Evolutionary conservation across 495 filamentous ascomycete genomes (phyloP).

Genomic region (Xylaria flabelliformis): DNA sequence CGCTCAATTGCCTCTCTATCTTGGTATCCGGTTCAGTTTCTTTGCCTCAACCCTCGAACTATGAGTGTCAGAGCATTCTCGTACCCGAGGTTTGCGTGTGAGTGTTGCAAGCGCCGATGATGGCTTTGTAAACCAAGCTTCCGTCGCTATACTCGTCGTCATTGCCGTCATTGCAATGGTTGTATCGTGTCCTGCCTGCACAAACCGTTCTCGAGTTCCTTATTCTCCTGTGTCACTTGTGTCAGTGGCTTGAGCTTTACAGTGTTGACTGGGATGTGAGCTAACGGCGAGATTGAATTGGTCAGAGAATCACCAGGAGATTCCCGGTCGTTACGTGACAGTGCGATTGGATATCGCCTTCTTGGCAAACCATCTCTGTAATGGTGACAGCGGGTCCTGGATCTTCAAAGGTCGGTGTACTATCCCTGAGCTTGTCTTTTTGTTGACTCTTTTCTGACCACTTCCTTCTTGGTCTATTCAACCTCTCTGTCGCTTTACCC

Average conservation of each 20-base stretch:
- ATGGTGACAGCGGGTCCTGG: conserved; percentile 28
- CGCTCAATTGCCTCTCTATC: conserved; percentile 11
- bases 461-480: background rate
- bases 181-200: conserved; percentile 28
- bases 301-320: conserved; percentile 26
- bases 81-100: background rate
- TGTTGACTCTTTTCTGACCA: conserved; percentile 3
- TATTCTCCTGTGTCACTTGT: conserved; percentile 22
- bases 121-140: background rate
- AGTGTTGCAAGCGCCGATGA: background rate
- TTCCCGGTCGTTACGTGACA: conserved; percentile 25
- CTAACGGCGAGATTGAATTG: conserved; percentile 30
- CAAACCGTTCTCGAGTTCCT: conserved; percentile 27
- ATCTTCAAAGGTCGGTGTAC: conserved; percentile 30
- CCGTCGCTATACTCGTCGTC: background rate
- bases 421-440: conserved; percentile 22
- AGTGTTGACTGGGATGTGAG: conserved; percentile 25
- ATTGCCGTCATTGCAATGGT: conserved; percentile 1
- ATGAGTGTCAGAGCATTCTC: background rate
- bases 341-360: conserved; percentile 29
- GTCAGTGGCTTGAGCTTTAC: conserved; percentile 25
- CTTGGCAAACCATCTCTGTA: conserved; percentile 31
- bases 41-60: conserved; percentile 4
- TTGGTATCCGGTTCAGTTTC: conserved; percentile 11
- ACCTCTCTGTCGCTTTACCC: background rate